Evolutionary conservation across 768 basidiomycete genomes (phyloP).

Genomic region (Cubamyces sp.): DNA sequence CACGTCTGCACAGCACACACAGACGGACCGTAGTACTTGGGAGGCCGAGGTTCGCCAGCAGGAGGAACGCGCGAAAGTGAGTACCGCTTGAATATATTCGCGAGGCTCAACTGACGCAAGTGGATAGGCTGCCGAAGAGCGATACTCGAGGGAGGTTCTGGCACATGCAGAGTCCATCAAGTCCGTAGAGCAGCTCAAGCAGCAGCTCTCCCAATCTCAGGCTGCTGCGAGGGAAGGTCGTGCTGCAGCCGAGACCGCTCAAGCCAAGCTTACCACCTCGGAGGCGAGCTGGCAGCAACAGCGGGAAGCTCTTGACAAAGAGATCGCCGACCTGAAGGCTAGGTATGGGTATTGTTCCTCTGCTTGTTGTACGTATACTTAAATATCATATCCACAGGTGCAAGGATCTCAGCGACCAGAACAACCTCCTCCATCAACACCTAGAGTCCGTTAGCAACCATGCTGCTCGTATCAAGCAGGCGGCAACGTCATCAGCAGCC

Average conservation of each 20-base stretch:
- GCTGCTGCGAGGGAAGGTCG: slow-evolving; percentile 58
- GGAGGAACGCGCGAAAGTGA: slow-evolving; percentile 71
- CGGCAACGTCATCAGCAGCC: slow-evolving; percentile 56
- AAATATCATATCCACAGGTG: slow-evolving; percentile 46
- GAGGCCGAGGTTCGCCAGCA: slow-evolving; percentile 69
- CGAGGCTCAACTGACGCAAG: not conserved
- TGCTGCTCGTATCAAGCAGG: slow-evolving; percentile 78
- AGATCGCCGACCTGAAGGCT: slow-evolving; percentile 69
- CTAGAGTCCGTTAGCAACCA: slow-evolving; percentile 84
- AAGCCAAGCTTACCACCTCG: slow-evolving; percentile 69
- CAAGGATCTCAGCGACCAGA: slow-evolving; percentile 77
- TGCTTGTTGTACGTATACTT: not conserved
- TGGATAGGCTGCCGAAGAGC: slow-evolving; percentile 65
- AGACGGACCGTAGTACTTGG: slow-evolving; percentile 63
- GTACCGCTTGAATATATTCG: slow-evolving; percentile 8
- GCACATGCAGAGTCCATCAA: slow-evolving; percentile 88
- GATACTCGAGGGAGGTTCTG: slow-evolving; percentile 80
- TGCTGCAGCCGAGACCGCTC: slow-evolving; percentile 71
- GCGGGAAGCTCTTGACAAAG: slow-evolving; percentile 76
- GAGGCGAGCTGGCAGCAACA: slow-evolving; percentile 84
- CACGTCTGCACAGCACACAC: slow-evolving; percentile 69
- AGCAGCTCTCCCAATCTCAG: slow-evolving; percentile 59
- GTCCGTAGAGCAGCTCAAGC: slow-evolving; percentile 62
- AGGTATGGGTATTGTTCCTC: slow-evolving; percentile 49
- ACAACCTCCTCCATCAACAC: slow-evolving; percentile 77